Evolutionary conservation across 208 protist genomes (phyloP).

Genomic region (Leishmania major): DNA sequence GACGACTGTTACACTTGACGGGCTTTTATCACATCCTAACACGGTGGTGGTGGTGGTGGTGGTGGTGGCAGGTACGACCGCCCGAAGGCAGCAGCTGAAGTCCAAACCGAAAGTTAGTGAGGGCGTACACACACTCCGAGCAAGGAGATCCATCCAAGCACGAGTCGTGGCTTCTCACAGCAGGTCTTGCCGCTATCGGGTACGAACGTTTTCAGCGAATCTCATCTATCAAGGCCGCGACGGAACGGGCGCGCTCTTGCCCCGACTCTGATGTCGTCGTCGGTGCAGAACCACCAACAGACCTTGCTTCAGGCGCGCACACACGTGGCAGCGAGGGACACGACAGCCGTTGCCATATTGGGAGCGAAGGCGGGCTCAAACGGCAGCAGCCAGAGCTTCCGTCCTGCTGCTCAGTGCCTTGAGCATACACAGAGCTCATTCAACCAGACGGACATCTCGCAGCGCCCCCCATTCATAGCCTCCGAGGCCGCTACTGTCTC

Average conservation of each 20-base stretch:
- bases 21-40: not conserved
- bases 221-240: not conserved
- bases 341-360: not conserved
- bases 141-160: not conserved
- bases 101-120: not conserved
- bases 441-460: not conserved
- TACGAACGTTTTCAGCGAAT: not conserved
- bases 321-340: not conserved
- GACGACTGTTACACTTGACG: not conserved
- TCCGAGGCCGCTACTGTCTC: not conserved
- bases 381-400: not conserved
- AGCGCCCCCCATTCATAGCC: not conserved
- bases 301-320: slow-evolving; percentile 11
- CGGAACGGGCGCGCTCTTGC: not conserved
- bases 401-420: not conserved
- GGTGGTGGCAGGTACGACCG: not conserved
- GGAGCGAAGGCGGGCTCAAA: not conserved
- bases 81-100: not conserved
- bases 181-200: not conserved
- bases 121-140: not conserved
- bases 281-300: slow-evolving; percentile 8
- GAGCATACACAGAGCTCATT: not conserved
- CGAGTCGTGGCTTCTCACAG: not conserved
- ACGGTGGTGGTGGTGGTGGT: not conserved
- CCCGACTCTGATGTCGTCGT: slow-evolving; percentile 15